These are phyloP conservation scores for Solanum commersonii DNA, from an alignment of 257 asterid species.

Conservation along the genomic window DNA sequence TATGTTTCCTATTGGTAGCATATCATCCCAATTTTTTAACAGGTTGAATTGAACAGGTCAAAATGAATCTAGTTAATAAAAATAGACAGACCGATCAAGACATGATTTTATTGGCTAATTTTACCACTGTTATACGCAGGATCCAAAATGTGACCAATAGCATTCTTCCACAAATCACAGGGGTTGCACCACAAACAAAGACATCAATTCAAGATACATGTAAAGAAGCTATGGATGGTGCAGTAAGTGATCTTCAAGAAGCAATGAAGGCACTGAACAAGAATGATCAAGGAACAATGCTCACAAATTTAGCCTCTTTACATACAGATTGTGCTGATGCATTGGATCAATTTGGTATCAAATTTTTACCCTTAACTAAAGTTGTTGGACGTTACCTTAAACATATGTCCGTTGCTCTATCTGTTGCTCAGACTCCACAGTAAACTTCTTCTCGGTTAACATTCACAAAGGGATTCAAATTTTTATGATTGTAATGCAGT, in stretches of 20 bases:
- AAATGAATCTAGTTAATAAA: background rate
- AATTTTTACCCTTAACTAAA: background rate
- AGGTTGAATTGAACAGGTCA: background rate
- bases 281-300: background rate
- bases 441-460: background rate
- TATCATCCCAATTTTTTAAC: background rate
- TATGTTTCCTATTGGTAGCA: background rate
- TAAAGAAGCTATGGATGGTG: background rate
- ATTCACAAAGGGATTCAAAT: background rate
- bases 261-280: background rate
- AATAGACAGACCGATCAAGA: no score
- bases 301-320: background rate
- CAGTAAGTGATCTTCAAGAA: background rate
- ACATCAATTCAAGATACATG: background rate
- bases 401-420: background rate
- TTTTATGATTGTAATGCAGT: background rate
- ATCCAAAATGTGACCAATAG: background rate
- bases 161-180: background rate
- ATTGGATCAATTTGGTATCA: conserved; percentile 1
- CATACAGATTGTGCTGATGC: conserved; percentile 12
- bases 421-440: background rate
- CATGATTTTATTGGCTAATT: background rate
- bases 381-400: background rate
- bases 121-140: background rate
- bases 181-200: background rate